Conservation (phyloP, 2,329 filamentous ascomycete species). For the Ophiocordyceps camponoti-saundersi region DNA sequence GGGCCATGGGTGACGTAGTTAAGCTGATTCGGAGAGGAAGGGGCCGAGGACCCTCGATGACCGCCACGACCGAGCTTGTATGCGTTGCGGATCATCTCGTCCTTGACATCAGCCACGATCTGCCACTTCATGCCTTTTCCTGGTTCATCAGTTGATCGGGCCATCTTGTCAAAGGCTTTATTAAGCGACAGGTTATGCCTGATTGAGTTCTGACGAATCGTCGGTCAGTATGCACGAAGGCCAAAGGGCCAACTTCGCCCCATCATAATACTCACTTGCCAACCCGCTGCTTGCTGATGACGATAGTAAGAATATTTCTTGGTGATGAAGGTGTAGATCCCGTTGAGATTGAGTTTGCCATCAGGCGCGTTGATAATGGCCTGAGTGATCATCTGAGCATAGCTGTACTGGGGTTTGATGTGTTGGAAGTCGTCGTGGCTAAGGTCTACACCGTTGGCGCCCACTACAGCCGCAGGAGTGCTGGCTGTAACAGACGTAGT, state of each 20-base stretch:
- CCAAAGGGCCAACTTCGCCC: neutral
- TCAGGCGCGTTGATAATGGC: conserved; percentile 78
- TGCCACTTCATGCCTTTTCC: conserved; percentile 99
- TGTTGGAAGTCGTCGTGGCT: conserved; percentile 74
- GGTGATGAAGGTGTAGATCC: conserved; percentile 90
- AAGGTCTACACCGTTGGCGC: conserved; percentile 48
- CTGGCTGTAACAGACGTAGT: conserved; percentile 14
- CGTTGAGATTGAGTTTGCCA: conserved; percentile 76
- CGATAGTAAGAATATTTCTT: conserved; percentile 87
- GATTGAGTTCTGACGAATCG: conserved; percentile 62
- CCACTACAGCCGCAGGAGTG: conserved; percentile 19
- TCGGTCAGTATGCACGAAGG: neutral
- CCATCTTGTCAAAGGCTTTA: conserved; percentile 86
- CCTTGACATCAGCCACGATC: conserved; percentile 65
- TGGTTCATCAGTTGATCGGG: conserved; percentile 82
- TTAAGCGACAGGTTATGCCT: conserved; percentile 91
- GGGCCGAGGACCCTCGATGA: conserved; percentile 50
- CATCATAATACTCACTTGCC: conserved; percentile 50
- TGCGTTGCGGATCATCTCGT: conserved; percentile 71
- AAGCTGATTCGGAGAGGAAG: conserved; percentile 47
- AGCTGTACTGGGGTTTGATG: conserved; percentile 90
- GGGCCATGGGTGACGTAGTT: conserved; percentile 44
- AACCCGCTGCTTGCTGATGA: conserved; percentile 58
- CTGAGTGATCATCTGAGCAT: conserved; percentile 92
- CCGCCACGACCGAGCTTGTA: conserved; percentile 44